These are phyloP conservation scores for Sindora glabra DNA, from an alignment of 306 rosid genomes.

Conservation along the genomic window DNA sequence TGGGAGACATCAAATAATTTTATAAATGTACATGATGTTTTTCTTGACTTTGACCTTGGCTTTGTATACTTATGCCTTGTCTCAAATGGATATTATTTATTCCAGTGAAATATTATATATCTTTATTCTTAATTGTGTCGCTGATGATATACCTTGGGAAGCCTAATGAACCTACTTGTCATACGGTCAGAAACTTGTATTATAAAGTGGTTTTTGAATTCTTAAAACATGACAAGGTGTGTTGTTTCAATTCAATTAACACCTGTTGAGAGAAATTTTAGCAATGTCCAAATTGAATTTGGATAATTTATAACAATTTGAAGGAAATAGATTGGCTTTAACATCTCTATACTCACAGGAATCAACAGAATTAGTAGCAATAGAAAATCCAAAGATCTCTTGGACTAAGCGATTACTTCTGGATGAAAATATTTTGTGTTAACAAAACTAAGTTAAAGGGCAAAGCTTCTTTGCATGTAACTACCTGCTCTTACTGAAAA, in stretches of 20 bases:
- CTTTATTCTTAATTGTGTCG: constrained; percentile 10
- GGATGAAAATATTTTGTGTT: constrained; percentile 54
- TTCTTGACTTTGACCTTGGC: constrained; percentile 82
- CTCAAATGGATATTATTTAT: neutral
- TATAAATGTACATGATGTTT: constrained; percentile 70
- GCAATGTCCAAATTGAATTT: constrained; percentile 6
- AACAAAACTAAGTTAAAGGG: constrained; percentile 68
- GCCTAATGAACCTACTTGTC: constrained; percentile 95
- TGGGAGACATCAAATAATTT: constrained; percentile 92
- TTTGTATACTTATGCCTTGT: constrained; percentile 46
- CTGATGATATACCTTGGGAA: constrained; percentile 90
- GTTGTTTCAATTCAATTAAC: neutral
- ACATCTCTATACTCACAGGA: constrained; percentile 62
- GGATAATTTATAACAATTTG: constrained; percentile 32
- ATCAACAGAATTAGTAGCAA: constrained; percentile 44
- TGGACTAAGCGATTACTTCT: constrained; percentile 75
- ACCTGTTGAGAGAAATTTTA: neutral
- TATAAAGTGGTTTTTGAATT: constrained; percentile 54
- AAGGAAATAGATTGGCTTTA: constrained; percentile 46
- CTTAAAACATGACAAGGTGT: constrained; percentile 50
- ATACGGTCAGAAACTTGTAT: constrained; percentile 87
- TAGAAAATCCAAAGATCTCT: constrained; percentile 48
- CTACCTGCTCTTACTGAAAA: too few species aligned
- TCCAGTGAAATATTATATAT: neutral
- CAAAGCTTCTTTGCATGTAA: too few species aligned